Evolutionary conservation across 2,329 filamentous ascomycete genomes (phyloP).

Genomic region (Phoma sp.): DNA sequence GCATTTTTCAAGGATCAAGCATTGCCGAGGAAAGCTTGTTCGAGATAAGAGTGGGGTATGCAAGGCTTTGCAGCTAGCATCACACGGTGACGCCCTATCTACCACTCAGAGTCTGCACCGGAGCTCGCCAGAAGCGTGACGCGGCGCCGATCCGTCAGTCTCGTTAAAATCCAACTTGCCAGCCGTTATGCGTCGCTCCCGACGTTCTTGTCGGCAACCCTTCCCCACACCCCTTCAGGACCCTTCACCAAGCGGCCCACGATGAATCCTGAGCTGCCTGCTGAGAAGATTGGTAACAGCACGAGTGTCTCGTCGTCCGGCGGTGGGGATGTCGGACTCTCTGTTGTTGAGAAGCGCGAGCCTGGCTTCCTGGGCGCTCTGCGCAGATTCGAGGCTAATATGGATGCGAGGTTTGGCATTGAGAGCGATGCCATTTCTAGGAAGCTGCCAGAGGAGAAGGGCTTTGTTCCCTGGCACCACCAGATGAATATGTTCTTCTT

Average conservation of each 20-base stretch:
- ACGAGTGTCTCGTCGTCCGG: constrained; percentile 17
- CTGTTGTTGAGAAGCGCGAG: constrained; percentile 17
- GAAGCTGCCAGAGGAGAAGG: constrained; percentile 38
- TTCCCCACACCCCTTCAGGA: constrained; percentile 1
- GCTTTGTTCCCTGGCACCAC: constrained; percentile 35
- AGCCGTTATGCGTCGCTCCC: constrained; percentile 7
- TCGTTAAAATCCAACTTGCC: constrained; percentile 9
- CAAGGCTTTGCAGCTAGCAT: constrained; percentile 19
- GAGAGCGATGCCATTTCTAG: constrained; percentile 35
- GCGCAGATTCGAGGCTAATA: constrained; percentile 26
- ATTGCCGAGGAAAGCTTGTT: constrained; percentile 27
- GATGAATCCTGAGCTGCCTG: constrained; percentile 25
- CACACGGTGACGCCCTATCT: constrained; percentile 22
- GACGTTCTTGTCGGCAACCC: neutral
- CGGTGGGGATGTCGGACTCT: constrained; percentile 15
- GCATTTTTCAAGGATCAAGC: too few relatives aligned
- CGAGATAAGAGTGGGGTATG: constrained; percentile 27
- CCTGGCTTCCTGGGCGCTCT: constrained; percentile 25
- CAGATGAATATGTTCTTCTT: constrained; percentile 51
- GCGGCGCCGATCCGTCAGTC: constrained; percentile 12
- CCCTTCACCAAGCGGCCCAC: constrained; percentile 1
- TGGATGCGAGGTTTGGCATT: constrained; percentile 33
- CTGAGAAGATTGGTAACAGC: constrained; percentile 25
- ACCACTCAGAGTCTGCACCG: neutral
- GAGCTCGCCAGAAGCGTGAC: constrained; percentile 14